Percentiles rank a stretch among this genome's conserved stretches.
These are phyloP conservation scores for Russula sp. DNA, from an alignment of 768 basidiomycete species.

Conservation along the genomic window DNA sequence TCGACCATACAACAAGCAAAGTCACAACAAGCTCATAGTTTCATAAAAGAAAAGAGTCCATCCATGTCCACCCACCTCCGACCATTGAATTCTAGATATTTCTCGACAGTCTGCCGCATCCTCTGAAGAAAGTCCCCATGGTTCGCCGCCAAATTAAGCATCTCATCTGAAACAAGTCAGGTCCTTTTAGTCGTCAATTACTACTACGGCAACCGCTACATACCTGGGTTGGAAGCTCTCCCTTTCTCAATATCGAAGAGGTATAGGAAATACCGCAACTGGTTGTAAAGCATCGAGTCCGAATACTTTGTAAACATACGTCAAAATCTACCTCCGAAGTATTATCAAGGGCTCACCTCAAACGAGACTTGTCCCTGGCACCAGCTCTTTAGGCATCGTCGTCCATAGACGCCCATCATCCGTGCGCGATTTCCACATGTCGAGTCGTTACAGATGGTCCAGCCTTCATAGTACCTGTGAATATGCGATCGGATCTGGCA, in stretches of 20 bases:
- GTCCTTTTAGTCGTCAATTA: not conserved
- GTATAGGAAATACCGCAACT: constrained; percentile 76
- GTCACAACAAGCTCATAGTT: constrained; percentile 40
- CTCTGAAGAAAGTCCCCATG: constrained; percentile 52
- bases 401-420: constrained; percentile 91
- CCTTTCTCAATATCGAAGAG: constrained; percentile 76
- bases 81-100: constrained; percentile 84
- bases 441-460: constrained; percentile 83
- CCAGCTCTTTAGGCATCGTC: constrained; percentile 65
- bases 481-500: constrained; percentile 77
- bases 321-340: constrained; percentile 14
- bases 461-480: constrained; percentile 81
- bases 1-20: constrained; percentile 2
- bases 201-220: constrained; percentile 38
- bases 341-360: constrained; percentile 62
- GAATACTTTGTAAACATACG: constrained; percentile 64
- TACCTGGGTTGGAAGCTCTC: constrained; percentile 48
- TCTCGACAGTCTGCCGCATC: constrained; percentile 61
- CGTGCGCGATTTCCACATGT: constrained; percentile 84
- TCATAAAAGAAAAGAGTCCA: constrained; percentile 80
- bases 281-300: constrained; percentile 83
- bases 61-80: constrained; percentile 86
- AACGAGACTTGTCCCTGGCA: constrained; percentile 71
- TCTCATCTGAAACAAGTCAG: constrained; percentile 47
- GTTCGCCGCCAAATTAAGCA: constrained; percentile 47